These are phyloP conservation scores for Penicillium concentricum DNA, from an alignment of 2,329 filamentous ascomycete genomes.

Conservation along the genomic window DNA sequence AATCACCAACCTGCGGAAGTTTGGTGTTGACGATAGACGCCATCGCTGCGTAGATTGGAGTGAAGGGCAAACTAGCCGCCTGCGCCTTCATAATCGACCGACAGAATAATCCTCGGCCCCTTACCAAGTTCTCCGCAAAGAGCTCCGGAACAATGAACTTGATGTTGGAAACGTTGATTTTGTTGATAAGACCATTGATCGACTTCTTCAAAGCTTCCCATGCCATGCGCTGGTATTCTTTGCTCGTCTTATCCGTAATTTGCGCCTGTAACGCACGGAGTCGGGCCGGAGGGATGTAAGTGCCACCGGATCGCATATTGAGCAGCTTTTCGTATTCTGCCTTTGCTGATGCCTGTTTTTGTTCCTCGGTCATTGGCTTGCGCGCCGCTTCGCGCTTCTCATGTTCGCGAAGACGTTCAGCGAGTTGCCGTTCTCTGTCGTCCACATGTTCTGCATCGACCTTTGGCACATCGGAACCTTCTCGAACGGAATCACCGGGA, in stretches of 20 bases:
- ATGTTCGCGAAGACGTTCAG: slow-evolving; percentile 54
- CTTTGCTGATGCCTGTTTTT: slow-evolving; percentile 84
- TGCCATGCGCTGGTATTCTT: slow-evolving; percentile 98
- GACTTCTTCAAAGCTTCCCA: slow-evolving; percentile 99
- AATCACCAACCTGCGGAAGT: slow-evolving; percentile 87
- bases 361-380: slow-evolving; percentile 67
- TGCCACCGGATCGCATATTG: slow-evolving; percentile 90
- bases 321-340: slow-evolving; percentile 91
- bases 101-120: slow-evolving; percentile 89
- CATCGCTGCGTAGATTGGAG: slow-evolving; percentile 94
- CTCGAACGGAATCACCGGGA: slow-evolving; percentile 36
- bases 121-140: slow-evolving; percentile 89
- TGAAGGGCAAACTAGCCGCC: slow-evolving; percentile 91
- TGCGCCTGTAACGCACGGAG: slow-evolving; percentile 90
- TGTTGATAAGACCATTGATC: slow-evolving; percentile 98
- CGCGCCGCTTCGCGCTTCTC: slow-evolving; percentile 48
- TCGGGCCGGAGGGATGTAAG: slow-evolving; percentile 90
- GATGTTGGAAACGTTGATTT: slow-evolving; percentile 97
- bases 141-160: slow-evolving; percentile 95
- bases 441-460: slow-evolving; percentile 51
- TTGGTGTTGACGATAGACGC: slow-evolving; percentile 97
- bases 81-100: slow-evolving; percentile 98
- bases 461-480: slow-evolving; percentile 45
- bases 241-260: slow-evolving; percentile 93
- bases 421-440: slow-evolving; percentile 51